Conservation (phyloP, 2,329 filamentous ascomycete species). For the Aureobasidium sp. region DNA sequence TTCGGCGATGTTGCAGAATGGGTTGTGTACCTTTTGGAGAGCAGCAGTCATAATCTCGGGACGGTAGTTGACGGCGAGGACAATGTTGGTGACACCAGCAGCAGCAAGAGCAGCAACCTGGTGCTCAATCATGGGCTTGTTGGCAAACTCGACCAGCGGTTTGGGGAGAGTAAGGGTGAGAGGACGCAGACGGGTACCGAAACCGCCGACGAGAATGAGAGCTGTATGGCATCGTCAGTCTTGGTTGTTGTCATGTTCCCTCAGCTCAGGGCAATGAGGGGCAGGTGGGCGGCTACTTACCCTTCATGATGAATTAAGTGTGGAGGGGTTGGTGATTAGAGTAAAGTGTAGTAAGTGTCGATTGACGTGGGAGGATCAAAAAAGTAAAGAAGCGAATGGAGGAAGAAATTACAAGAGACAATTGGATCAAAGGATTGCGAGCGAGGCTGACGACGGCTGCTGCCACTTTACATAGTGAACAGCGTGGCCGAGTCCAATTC, state of each 20-base stretch:
- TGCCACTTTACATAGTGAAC: background rate
- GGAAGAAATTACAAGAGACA: background rate
- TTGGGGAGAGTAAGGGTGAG: constrained; percentile 95
- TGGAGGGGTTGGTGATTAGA: background rate
- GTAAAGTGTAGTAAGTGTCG: background rate
- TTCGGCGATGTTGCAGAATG: constrained; percentile 4
- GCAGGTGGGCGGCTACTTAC: background rate
- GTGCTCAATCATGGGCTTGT: constrained; percentile 98
- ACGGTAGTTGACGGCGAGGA: constrained; percentile 96
- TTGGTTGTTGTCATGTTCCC: background rate
- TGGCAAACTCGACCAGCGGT: constrained; percentile 94
- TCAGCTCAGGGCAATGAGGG: background rate
- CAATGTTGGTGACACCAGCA: constrained; percentile 93
- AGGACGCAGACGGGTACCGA: constrained; percentile 94
- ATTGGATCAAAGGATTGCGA: background rate
- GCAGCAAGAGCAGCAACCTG: constrained; percentile 92
- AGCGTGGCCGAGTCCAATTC: background rate
- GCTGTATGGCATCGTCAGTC: constrained; percentile 45
- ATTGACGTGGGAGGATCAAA: background rate
- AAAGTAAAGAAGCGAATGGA: background rate
- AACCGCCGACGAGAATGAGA: constrained; percentile 98
- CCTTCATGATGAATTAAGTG: constrained; percentile 11
- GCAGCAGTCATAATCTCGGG: constrained; percentile 96
- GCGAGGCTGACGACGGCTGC: constrained; percentile 5
- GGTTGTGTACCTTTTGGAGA: constrained; percentile 63